Conservation (phyloP, 495 filamentous ascomycete species). For the Entonaema liquescens region DNA sequence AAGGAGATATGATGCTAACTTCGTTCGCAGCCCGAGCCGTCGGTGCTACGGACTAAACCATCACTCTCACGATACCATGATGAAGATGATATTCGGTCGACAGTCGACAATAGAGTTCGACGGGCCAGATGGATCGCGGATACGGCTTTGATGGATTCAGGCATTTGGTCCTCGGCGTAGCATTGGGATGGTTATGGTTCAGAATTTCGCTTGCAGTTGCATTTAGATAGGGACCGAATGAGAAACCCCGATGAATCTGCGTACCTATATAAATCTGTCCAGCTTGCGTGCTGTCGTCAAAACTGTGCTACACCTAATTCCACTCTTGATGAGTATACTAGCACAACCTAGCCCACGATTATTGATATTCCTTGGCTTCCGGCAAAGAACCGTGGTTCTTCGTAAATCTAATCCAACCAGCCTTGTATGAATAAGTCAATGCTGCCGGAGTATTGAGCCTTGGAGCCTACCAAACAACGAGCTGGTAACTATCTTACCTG, state of each 20-base stretch:
- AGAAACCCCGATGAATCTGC: constrained; percentile 40
- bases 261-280: constrained; percentile 2
- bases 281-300: neutral
- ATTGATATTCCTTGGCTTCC: neutral
- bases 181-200: constrained; percentile 48
- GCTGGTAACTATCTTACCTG: neutral
- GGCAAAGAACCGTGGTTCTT: neutral
- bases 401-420: neutral
- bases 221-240: constrained; percentile 48
- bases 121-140: constrained; percentile 45
- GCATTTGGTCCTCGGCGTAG: constrained; percentile 50
- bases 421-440: neutral
- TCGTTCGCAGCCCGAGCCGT: constrained; percentile 65
- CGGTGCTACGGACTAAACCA: constrained; percentile 63
- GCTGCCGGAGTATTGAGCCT: neutral
- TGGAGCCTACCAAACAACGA: neutral
- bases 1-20: constrained; percentile 47
- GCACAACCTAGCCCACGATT: neutral
- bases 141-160: constrained; percentile 43
- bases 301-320: neutral
- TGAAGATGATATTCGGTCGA: constrained; percentile 41
- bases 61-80: constrained; percentile 49
- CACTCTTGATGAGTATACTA: neutral
- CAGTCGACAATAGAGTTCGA: constrained; percentile 36
- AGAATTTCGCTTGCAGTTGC: constrained; percentile 44